Base-by-base conservation (phyloP, 2,329 filamentous ascomycete genomes). In the Colletotrichum chrysophilum region DNA sequence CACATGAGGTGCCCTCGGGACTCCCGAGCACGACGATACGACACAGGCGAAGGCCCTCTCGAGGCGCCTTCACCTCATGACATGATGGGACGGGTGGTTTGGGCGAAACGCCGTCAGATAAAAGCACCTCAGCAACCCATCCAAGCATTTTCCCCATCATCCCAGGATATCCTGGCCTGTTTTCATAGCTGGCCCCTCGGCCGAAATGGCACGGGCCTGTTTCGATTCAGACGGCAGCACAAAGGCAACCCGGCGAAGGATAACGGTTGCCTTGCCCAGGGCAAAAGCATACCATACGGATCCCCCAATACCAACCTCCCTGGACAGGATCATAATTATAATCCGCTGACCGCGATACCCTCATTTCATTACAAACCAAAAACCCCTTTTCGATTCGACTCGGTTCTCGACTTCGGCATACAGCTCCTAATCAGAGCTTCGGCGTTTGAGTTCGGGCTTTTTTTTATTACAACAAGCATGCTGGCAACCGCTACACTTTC, bases 301-400 rank as follows among this genome's bases (percentile, higher is more conserved):
- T 66, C 61, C 68, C 13, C 60, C 64, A 36, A 64, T 43, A 66
- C 43, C 16, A 28, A 36, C 26, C 18, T 36, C 72, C 69, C 26
- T 43, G 74, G 74, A 69, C 70, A 76, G 70, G 64, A 75, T 68
- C 70, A 69, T 76, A 76, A 69, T 76, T 32, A 74, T 74, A 76
- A 76, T 74, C 65, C 70, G 74, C 70, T 65, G 65, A 69, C 64
- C 74, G 58, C 64, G 34, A 76, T 74, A 75, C 70, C 70, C 70
- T 65, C 58, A 52, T 65, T 73, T 58, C 13, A 66, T 32, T 71
- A 55, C 26, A 16, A 32, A 8, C 32, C 24, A 34, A 66, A n/a
- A 24, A 28, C 24, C 32, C n/a, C 32, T 60, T 69, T 69, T 76
- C 55, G 18, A 64, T 73, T 60, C 64, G 34, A 65, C 56, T 69